Base-by-base conservation (phyloP, 2,329 filamentous ascomycete genomes). In the Penicillium sp. region DNA sequence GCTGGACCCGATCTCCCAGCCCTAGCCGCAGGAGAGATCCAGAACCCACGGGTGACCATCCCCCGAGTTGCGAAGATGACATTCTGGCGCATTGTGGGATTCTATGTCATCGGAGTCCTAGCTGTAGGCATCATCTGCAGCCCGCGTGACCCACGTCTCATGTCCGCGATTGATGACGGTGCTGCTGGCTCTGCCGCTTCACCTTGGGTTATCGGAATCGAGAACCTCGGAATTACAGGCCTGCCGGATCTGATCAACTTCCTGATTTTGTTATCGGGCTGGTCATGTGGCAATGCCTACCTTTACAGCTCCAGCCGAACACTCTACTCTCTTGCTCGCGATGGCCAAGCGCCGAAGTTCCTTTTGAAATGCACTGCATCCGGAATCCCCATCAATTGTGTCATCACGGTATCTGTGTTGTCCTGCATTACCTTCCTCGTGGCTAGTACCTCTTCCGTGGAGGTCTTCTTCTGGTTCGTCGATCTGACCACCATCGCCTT, bases 181-280 rank as follows among this genome's bases (percentile, higher is more conserved):
- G 75, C 79, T 35, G 80, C 85, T 0, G 85, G 86, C 45, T 87
- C 88, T 1, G 88, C 87, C 47, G 85, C 83, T 3, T 88, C 85
- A 0, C 85, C 87, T 0, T 90, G 88, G 70, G 88, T 92, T 56
- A 89, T 92, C 57, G 89, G 88, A 18, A 87, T 88, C 52, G 79
- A 83, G 18, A 82, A 85, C 26, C 85, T 88, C 11, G 84, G 84
- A 1, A 85, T 91, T 51, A 76, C 75, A 2, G 86, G 82, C 4
- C 81, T 92, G 1, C 86, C 88, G 0, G 85, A 84, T 9, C 81
- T 92, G 53, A 86, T 92, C 73, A 92, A 92, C 70, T 84, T 86
- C 35, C 78, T 91, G 22, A 86, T 92, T 62, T 80, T 92, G 60
- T 86, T 87, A 0, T 88, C 86, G 0, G 88, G 86, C 0, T 87